Conservation (phyloP, 768 basidiomycete genomes). For the Lyophyllum atratum region DNA sequence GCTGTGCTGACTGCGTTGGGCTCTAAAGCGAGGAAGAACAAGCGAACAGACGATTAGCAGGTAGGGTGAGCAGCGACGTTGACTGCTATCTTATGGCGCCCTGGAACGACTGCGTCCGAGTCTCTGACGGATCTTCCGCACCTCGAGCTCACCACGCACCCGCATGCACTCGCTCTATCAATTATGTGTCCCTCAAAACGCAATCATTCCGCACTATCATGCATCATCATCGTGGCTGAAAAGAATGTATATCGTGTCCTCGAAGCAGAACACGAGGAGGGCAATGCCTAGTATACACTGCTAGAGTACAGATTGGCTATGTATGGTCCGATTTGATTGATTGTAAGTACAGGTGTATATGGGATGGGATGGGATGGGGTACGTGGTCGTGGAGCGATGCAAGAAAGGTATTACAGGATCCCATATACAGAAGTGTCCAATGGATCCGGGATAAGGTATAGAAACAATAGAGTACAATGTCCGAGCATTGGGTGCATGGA, state of each 20-base stretch:
- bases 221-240: not conserved
- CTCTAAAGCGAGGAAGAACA: not conserved
- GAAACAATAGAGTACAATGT: not conserved
- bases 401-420: not conserved
- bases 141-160: not conserved
- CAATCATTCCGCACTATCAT: not conserved
- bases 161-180: not conserved
- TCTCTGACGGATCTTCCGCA: not conserved
- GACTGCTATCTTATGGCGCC: not conserved
- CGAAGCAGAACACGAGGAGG: not conserved
- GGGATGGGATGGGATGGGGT: not conserved
- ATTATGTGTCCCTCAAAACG: not conserved
- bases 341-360: slow-evolving; percentile 2
- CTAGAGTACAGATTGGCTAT: not conserved
- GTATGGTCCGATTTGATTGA: not conserved
- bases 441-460: not conserved
- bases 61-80: not conserved
- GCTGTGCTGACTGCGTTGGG: not conserved
- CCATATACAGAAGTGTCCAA: not conserved
- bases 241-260: not conserved
- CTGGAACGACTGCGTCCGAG: not conserved
- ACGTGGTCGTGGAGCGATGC: not conserved
- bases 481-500: not conserved
- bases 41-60: not conserved
- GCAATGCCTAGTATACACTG: not conserved